Conservation (phyloP, 768 basidiomycete genomes). For the Termitomyces sp. region DNA sequence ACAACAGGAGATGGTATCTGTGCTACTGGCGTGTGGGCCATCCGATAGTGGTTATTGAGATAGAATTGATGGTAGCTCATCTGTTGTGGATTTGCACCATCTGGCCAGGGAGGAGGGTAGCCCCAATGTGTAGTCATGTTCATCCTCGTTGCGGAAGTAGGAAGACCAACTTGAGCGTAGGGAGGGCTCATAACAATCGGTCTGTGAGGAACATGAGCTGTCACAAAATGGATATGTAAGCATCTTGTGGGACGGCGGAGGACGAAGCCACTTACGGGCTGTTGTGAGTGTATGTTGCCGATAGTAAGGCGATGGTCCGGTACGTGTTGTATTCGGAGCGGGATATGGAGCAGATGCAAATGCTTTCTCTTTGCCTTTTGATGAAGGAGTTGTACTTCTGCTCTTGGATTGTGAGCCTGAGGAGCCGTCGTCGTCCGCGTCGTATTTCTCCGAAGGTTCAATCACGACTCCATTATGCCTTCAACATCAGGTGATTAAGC, state of each 20-base stretch:
- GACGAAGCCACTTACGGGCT: constrained; percentile 24
- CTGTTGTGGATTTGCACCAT: constrained; percentile 23
- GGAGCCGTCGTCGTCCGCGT: constrained; percentile 27
- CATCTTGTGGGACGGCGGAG: background rate
- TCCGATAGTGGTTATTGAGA: constrained; percentile 40
- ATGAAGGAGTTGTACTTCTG: constrained; percentile 42
- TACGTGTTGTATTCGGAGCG: constrained; percentile 22
- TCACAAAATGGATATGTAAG: background rate
- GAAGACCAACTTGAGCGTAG: constrained; percentile 39
- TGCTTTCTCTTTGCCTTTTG: constrained; percentile 35
- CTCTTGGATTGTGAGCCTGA: constrained; percentile 42
- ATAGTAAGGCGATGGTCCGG: constrained; percentile 55
- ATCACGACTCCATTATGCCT: constrained; percentile 68
- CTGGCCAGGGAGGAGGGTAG: constrained; percentile 33
- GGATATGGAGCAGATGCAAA: constrained; percentile 18
- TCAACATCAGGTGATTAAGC: constrained; percentile 1
- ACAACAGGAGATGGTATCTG: constrained; percentile 12
- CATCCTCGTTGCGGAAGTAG: constrained; percentile 47
- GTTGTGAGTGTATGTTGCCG: constrained; percentile 53
- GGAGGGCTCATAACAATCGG: constrained; percentile 37
- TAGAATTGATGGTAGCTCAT: constrained; percentile 31
- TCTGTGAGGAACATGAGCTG: constrained; percentile 36
- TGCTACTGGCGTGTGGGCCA: constrained; percentile 13
- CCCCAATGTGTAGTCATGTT: constrained; percentile 35
- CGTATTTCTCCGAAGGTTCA: constrained; percentile 34